Conservation (phyloP, 331 rosid genomes). For the Pyrus hybrid region DNA sequence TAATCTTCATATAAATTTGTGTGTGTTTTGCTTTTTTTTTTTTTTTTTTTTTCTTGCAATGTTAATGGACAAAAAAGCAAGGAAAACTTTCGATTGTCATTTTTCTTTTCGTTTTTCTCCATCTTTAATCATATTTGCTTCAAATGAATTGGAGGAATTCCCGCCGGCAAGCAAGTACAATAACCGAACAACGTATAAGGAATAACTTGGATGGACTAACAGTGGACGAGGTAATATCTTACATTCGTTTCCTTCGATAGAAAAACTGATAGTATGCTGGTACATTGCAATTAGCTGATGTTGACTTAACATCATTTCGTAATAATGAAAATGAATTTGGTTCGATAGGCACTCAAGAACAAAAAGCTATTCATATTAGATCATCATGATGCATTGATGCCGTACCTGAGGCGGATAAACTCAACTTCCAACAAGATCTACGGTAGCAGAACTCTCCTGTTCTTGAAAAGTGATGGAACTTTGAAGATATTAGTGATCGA, state of each 20-base stretch:
- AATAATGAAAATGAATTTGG: not conserved
- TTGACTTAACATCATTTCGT: not conserved
- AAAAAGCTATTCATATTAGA: not conserved
- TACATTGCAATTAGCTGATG: not conserved
- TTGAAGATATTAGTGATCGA: constrained; percentile 71
- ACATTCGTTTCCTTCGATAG: not conserved
- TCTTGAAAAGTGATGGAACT: constrained; percentile 53
- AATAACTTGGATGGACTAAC: constrained; percentile 39
- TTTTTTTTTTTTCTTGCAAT: not conserved
- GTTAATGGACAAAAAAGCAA: not conserved
- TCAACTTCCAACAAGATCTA: constrained; percentile 49
- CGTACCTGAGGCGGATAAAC: constrained; percentile 16
- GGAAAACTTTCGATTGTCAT: no score
- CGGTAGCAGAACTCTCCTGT: constrained; percentile 58
- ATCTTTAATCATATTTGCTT: not conserved
- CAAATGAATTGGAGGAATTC: constrained; percentile 40
- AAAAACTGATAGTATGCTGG: no score
- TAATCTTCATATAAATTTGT: constrained; percentile 6
- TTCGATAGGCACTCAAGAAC: constrained; percentile 41
- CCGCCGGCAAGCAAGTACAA: constrained; percentile 58
- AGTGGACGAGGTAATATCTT: constrained; percentile 34
- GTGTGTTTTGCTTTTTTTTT: no score
- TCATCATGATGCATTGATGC: not conserved
- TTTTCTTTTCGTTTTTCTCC: not conserved
- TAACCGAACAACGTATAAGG: constrained; percentile 36